Conservation (phyloP, 768 basidiomycete species). For the Asterophora parasitica region DNA sequence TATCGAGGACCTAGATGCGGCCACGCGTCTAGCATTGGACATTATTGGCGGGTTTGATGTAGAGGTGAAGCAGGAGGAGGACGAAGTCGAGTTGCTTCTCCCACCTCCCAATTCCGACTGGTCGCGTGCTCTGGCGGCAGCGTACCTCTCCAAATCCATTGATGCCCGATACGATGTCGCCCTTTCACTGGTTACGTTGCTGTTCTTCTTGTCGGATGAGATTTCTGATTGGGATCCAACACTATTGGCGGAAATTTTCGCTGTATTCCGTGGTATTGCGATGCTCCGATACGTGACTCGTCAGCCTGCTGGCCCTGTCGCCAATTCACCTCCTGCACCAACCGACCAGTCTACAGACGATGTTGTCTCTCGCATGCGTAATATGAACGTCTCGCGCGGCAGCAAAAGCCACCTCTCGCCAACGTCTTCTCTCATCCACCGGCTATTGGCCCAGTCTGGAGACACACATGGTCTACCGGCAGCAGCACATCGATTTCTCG, state of each 20-base stretch:
- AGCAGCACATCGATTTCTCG: slow-evolving; percentile 68
- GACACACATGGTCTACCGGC: slow-evolving; percentile 46
- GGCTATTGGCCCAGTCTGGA: slow-evolving; percentile 51
- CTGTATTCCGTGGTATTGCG: slow-evolving; percentile 73
- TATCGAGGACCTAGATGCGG: slow-evolving; percentile 51
- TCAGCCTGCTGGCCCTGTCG: slow-evolving; percentile 46
- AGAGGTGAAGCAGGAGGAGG: slow-evolving; percentile 72
- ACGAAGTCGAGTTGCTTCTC: slow-evolving; percentile 54
- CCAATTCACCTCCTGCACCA: slow-evolving; percentile 14
- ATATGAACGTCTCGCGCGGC: slow-evolving; percentile 64
- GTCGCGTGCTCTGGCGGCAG: slow-evolving; percentile 55
- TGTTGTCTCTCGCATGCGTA: slow-evolving; percentile 62
- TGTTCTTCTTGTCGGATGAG: slow-evolving; percentile 68
- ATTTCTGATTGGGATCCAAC: slow-evolving; percentile 60
- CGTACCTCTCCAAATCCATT: slow-evolving; percentile 58
- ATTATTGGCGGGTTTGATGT: slow-evolving; percentile 67
- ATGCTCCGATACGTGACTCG: slow-evolving; percentile 59
- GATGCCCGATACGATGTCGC: slow-evolving; percentile 75
- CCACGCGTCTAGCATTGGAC: slow-evolving; percentile 56
- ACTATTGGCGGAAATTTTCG: slow-evolving; percentile 68
- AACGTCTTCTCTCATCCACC: slow-evolving; percentile 59
- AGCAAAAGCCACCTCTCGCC: slow-evolving; percentile 41
- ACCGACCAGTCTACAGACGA: slow-evolving; percentile 35
- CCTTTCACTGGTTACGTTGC: slow-evolving; percentile 56
- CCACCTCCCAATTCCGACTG: slow-evolving; percentile 57